phyloP scores from a whole-genome alignment of 306 rosid species.

The Castanea mollissima region DNA sequence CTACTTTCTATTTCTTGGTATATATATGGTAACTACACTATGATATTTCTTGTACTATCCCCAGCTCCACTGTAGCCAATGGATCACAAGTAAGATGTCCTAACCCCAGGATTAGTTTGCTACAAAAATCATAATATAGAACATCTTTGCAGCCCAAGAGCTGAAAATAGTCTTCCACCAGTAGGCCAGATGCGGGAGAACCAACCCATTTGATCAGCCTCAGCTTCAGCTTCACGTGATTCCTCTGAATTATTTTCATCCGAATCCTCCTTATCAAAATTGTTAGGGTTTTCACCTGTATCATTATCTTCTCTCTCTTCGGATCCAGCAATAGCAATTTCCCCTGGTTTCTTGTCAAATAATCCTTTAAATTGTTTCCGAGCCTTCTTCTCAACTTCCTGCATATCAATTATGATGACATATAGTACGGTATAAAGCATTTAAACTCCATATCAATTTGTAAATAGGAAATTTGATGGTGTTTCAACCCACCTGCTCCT shows the following conservation, averaged over 20 bases:
- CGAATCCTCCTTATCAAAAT: slow-evolving; percentile 36
- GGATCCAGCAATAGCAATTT: slow-evolving; percentile 60
- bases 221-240: slow-evolving; percentile 44
- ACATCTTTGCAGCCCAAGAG: slow-evolving; percentile 67
- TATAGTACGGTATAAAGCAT: background rate
- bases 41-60: background rate
- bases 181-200: slow-evolving; percentile 65
- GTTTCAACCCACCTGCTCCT: slow-evolving; percentile 60
- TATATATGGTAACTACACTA: background rate
- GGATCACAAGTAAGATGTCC: background rate
- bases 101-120: background rate
- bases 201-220: slow-evolving; percentile 44
- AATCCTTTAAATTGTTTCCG: slow-evolving; percentile 91
- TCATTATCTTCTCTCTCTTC: slow-evolving; percentile 33
- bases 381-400: slow-evolving; percentile 80
- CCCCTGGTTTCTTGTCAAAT: slow-evolving; percentile 94
- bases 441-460: background rate
- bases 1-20: background rate
- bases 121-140: slow-evolving; percentile 47
- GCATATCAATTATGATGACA: slow-evolving; percentile 24
- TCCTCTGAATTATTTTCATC: slow-evolving; percentile 47
- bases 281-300: slow-evolving; percentile 38
- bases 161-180: slow-evolving; percentile 49
- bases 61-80: background rate
- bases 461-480: background rate